These are phyloP conservation scores for Alternaria arbusti DNA, from an alignment of 2,329 filamentous ascomycete genomes.

Conservation along the genomic window DNA sequence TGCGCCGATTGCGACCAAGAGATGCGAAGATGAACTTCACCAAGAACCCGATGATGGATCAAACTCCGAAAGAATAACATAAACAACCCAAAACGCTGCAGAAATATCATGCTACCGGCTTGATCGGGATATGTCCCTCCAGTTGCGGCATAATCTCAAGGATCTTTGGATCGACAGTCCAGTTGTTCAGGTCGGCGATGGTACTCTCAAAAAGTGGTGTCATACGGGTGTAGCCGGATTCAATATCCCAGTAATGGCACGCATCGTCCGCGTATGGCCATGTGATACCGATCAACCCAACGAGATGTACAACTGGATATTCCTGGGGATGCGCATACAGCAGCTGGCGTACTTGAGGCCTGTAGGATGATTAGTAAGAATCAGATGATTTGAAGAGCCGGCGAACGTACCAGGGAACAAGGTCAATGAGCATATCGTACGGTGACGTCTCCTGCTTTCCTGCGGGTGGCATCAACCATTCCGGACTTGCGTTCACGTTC, in stretches of 20 bases:
- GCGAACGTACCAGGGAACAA: constrained; percentile 42
- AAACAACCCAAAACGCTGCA: background rate
- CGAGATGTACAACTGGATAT: constrained; percentile 32
- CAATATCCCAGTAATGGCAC: constrained; percentile 48
- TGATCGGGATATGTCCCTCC: constrained; percentile 37
- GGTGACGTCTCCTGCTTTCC: constrained; percentile 38
- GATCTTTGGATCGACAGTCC: constrained; percentile 44
- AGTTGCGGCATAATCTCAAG: constrained; percentile 43
- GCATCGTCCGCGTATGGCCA: constrained; percentile 47
- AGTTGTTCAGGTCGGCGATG: constrained; percentile 40
- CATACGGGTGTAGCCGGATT: constrained; percentile 41
- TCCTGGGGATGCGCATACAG: constrained; percentile 43
- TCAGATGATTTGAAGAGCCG: background rate
- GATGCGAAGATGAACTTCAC: background rate
- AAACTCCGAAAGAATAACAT: constrained; percentile 6
- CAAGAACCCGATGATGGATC: background rate
- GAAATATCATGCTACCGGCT: constrained; percentile 15
- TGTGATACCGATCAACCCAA: constrained; percentile 37
- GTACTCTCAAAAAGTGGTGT: constrained; percentile 44
- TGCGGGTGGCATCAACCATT: constrained; percentile 43
- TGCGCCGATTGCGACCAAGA: background rate
- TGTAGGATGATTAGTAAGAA: constrained; percentile 23
- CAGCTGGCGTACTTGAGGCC: constrained; percentile 43
- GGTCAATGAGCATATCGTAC: constrained; percentile 43
- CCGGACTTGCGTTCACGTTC: constrained; percentile 43